Evolutionary conservation across 106 monocot genomes (phyloP), one percentile per base, ranked within the genome.

Genomic region (Dioscorea alata): DNA sequence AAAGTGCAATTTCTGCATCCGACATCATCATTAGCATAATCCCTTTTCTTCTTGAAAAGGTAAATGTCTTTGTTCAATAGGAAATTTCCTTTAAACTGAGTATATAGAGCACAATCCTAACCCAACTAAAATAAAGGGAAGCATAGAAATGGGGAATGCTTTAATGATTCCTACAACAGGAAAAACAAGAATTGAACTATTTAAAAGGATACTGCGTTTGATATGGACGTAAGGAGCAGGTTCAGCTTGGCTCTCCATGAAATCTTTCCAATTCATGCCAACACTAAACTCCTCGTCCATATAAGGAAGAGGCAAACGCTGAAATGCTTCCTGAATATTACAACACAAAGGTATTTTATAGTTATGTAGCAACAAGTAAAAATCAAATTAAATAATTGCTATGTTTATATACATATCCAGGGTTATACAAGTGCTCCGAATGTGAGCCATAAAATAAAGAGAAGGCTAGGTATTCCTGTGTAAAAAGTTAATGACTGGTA

Each of bases 201-300:
- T 64, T 42, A 17, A 19, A 67, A 81, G 93, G 99, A 99, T 99
- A 99, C 99, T 99, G 74, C 99, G 92, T 34, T 76, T 90, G 61
- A 99, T 99, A 58, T 83, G 87, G 16, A 85, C 64, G 65, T 87
- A 99, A 51, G 84, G 87, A 78, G 76, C n/a, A 68, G 99, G 99
- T 50, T 83, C 85, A 52, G 74, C 54, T 17, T 74, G 69, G 68
- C 69, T 78, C 58, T 72, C 71, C 59, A 65, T 63, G 60, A 84
- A 56, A 75, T 93, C 87, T 61, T 81, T 79, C 59, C 77, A 65
- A 19, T 87, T 79, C 50, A 76, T 74, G 19, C 70, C 87, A 48
- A 87, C 79, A 54, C 72, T 79, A 73, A 85, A 99, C 52, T 99
- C 90, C 67, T 90, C 83, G 19, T 71, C 73, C 66, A 75, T 22